Base-by-base conservation (phyloP, 208 protist species). In the Leishmania braziliensis region DNA sequence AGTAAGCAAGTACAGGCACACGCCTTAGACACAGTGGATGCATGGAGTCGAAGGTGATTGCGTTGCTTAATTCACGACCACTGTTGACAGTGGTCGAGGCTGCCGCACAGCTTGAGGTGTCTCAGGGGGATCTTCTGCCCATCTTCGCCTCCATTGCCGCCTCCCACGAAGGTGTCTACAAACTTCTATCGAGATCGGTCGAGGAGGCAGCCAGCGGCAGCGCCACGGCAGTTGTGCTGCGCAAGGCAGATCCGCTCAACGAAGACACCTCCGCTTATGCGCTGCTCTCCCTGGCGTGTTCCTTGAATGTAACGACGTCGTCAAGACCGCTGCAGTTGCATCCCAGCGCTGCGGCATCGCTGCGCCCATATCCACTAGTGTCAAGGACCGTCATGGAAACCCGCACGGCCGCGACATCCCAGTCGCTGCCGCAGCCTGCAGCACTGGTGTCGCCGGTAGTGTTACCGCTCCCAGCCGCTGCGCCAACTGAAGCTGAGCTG, bases 51-150 rank as follows among this genome's bases (percentile, higher is more conserved):
- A 72, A 81, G 39, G 43, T 85, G 12, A 26, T 78, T 56, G 51
- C 62, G 1, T 77, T 87, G 36, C 62, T 84, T 12, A 6, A 33
- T 8, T 53, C 70, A 36, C 80, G 80, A 10, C 66, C 84, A 9
- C 36, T 87, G 23, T 10, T 87, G 51, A 84, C 76, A 48, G 51
- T 65, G 8, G 26, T n/a, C 29, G 84, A 87, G 75, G 84, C 84
- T 46, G 79, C 80, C 63, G 5, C 14, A 12, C 8, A 72, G 16
- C n/a, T 81, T 9, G n/a, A 62, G 8, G 43, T 58, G 20, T 54
- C 82, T 4, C 50, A 81, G 62, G 39, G 10, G 18, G 77, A 74
- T 0, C 23, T 85, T 54, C 56, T 36, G 18, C 8, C 43, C 6
- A 58, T 62, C 71, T 80, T 85, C 5, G 54, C 69, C 4, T 43